Conservation (phyloP, 1,284 basidiomycete species). For the Ustilago xerochloae region DNA sequence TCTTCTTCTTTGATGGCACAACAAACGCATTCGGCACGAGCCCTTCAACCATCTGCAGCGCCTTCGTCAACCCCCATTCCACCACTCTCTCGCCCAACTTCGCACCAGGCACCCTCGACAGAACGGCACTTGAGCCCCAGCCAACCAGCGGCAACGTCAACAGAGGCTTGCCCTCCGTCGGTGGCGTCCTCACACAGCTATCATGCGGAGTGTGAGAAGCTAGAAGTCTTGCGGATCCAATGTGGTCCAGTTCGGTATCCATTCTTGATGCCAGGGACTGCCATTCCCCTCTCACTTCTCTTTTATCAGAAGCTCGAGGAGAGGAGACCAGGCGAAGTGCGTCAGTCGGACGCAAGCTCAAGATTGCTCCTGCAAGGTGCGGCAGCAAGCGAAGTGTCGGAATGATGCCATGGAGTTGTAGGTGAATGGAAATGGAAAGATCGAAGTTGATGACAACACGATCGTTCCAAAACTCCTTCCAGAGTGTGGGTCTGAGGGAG, state of each 20-base stretch:
- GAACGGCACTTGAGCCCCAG: background rate
- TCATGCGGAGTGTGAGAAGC: conserved; percentile 28
- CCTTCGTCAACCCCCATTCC: conserved; percentile 4
- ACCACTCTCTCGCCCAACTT: conserved; percentile 3
- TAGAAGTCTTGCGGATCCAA: conserved; percentile 28
- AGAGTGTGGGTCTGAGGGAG: conserved; percentile 26
- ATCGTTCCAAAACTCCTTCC: conserved; percentile 23
- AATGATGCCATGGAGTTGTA: conserved; percentile 20
- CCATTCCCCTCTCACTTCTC: conserved; percentile 10
- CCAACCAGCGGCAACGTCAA: conserved; percentile 7
- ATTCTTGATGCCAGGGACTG: conserved; percentile 27
- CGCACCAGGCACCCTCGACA: conserved; percentile 13
- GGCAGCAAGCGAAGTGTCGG: conserved; percentile 11
- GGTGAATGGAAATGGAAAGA: conserved; percentile 10
- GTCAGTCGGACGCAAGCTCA: conserved; percentile 11
- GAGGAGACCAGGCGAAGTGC: conserved; percentile 1
- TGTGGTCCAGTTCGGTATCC: conserved; percentile 36
- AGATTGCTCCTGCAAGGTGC: background rate
- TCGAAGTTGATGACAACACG: conserved; percentile 36
- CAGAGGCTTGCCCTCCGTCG: background rate
- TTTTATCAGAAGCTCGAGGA: background rate
- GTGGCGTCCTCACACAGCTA: conserved; percentile 19
- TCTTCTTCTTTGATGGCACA: conserved; percentile 11
- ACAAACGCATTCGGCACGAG: conserved; percentile 14
- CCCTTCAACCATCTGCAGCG: conserved; percentile 9